Percentiles rank a stretch among this genome's conserved stretches.
Conservation (phyloP, 306 rosid genomes). For the Vigna nakashimae region DNA sequence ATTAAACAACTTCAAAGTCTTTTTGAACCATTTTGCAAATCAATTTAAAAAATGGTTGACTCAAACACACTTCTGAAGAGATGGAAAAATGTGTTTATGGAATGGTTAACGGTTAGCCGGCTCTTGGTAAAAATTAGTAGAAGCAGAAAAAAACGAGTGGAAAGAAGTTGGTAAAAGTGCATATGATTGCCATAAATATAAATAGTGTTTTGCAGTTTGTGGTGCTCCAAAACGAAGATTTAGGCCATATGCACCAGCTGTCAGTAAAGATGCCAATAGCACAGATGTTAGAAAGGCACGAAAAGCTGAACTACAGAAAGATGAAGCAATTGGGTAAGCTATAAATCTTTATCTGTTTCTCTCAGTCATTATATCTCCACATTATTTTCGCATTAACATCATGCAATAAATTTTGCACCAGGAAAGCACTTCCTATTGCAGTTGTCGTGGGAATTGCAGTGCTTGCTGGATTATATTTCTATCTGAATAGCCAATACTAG, state of each 20-base stretch:
- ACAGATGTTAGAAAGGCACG: slow-evolving; percentile 60
- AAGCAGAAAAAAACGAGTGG: background rate
- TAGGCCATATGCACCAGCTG: slow-evolving; percentile 62
- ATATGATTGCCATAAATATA: slow-evolving; percentile 6
- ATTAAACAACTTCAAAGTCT: background rate
- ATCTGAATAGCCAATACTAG: slow-evolving; percentile 58
- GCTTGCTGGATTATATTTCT: slow-evolving; percentile 73
- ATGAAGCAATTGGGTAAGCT: slow-evolving; percentile 76
- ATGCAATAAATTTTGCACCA: slow-evolving; percentile 40
- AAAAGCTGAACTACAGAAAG: slow-evolving; percentile 65
- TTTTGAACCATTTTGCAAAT: background rate
- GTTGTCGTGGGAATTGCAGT: slow-evolving; percentile 68
- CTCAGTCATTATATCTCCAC: background rate
- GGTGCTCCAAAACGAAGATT: slow-evolving; percentile 91
- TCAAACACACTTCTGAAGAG: background rate
- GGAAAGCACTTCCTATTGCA: slow-evolving; percentile 75
- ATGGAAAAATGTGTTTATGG: slow-evolving; percentile 11
- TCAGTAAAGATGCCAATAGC: slow-evolving; percentile 59
- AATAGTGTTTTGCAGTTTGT: slow-evolving; percentile 61
- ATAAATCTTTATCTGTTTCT: slow-evolving; percentile 3
- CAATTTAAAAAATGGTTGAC: background rate
- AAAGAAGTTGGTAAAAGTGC: slow-evolving; percentile 5
- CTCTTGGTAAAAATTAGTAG: background rate
- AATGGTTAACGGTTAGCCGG: slow-evolving; percentile 13
- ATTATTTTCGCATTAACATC: slow-evolving; percentile 1